Evolutionary conservation across 305 asterid genomes (phyloP).

Genomic region (Plantago rigida): DNA sequence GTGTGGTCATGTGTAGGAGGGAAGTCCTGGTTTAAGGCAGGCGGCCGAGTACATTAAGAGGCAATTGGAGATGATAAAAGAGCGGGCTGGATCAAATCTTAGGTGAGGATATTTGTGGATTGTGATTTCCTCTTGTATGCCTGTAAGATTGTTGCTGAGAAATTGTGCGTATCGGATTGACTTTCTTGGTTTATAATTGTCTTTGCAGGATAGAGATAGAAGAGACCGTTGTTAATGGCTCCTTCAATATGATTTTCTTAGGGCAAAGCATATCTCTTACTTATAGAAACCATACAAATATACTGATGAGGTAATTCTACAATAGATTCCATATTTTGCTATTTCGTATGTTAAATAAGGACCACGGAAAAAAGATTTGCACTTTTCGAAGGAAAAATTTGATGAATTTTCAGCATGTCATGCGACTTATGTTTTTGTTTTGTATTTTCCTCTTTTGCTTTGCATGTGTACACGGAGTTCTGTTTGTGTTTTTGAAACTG

Average conservation of each 20-base stretch:
- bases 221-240: conserved; percentile 78
- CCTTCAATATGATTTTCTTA: conserved; percentile 74
- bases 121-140: conserved; percentile 6
- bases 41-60: conserved; percentile 72
- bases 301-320: conserved; percentile 60
- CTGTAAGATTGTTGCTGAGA: not conserved
- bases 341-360: not conserved
- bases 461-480: too few species aligned
- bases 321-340: conserved; percentile 8
- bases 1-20: conserved; percentile 47
- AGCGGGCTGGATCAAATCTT: conserved; percentile 60
- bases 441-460: too few species aligned
- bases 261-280: conserved; percentile 71
- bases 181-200: conserved; percentile 23
- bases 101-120: conserved; percentile 38
- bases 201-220: conserved; percentile 81
- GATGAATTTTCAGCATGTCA: too few species aligned
- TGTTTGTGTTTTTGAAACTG: too few species aligned
- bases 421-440: too few species aligned
- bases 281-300: conserved; percentile 77
- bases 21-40: conserved; percentile 70
- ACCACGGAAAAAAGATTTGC: too few species aligned
- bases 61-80: conserved; percentile 67
- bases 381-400: too few species aligned
- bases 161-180: conserved; percentile 9